These are phyloP conservation scores for Bolboschoenoplectus hybrid DNA, from an alignment of 202 grass and related monocot species.

Conservation along the genomic window DNA sequence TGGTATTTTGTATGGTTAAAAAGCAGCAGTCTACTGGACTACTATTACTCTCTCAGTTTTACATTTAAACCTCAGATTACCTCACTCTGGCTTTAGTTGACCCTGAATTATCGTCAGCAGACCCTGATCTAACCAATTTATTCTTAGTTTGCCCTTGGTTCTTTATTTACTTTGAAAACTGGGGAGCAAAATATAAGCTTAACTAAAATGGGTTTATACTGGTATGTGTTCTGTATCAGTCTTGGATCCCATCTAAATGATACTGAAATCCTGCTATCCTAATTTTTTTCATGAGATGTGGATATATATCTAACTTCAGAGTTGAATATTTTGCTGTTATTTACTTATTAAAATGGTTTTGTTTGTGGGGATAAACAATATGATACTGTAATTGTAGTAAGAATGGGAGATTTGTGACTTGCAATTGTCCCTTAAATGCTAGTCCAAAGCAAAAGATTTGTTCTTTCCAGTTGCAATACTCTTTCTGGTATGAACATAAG, in stretches of 20 bases:
- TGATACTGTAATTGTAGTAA: background rate
- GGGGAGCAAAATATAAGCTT: background rate
- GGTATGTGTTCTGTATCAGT: background rate
- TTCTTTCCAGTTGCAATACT: background rate
- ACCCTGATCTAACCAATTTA: background rate
- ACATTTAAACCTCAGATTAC: slow-evolving; percentile 13
- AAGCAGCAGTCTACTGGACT: background rate
- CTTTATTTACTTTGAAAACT: background rate
- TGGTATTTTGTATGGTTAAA: slow-evolving; percentile 10
- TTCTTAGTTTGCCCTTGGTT: background rate
- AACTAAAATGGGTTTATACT: background rate
- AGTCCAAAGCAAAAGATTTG: background rate
- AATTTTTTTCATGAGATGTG: background rate
- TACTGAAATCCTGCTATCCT: background rate
- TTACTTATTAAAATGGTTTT: background rate
- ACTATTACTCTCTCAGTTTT: background rate
- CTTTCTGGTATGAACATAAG: background rate
- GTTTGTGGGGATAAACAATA: background rate
- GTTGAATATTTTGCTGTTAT: background rate
- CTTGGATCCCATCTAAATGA: background rate
- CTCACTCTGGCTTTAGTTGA: background rate
- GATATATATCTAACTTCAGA: too few relatives aligned
- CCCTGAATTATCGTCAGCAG: background rate
- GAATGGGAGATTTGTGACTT: background rate
- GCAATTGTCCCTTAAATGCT: background rate